Percentiles rank a stretch among this genome's conserved stretches.
Conservation (phyloP, 2,329 filamentous ascomycete species). For the Rugonectria rugulosa region DNA sequence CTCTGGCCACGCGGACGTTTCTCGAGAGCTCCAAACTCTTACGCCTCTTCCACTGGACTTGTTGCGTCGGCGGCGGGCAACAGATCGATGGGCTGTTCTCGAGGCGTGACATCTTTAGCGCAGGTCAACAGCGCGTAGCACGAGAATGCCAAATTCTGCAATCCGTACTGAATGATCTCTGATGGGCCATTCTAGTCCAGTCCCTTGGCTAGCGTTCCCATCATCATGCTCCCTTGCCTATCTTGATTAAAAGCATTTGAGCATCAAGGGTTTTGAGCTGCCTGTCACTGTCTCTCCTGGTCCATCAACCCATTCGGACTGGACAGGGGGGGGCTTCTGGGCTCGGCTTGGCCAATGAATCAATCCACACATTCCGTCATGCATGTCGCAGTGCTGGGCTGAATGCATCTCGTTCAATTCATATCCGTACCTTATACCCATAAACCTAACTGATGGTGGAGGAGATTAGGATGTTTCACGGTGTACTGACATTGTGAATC, state of each 20-base stretch:
- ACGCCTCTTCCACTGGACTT: constrained; percentile 18
- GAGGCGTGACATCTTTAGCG: constrained; percentile 20
- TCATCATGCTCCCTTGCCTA: constrained; percentile 2
- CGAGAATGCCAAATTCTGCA: not conserved
- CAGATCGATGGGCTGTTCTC: too few species aligned
- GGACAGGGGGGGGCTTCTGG: not conserved
- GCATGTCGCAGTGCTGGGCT: constrained; percentile 15
- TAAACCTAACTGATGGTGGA: too few species aligned
- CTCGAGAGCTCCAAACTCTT: constrained; percentile 15
- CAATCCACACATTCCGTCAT: constrained; percentile 24
- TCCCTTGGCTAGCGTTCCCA: constrained; percentile 11
- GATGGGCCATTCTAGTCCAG: constrained; percentile 8
- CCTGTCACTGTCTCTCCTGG: constrained; percentile 5
- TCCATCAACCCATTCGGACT: not conserved
- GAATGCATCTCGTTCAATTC: constrained; percentile 21
- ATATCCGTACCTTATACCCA: too few species aligned
- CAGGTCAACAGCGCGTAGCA: constrained; percentile 8
- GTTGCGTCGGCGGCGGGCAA: constrained; percentile 17
- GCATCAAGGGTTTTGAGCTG: too few species aligned
- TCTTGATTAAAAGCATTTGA: too few species aligned
- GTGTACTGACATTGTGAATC: too few species aligned
- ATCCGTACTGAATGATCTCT: not conserved
- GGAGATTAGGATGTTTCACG: too few species aligned
- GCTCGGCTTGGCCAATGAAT: constrained; percentile 22
- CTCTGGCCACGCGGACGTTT: constrained; percentile 17